phyloP scores from a whole-genome alignment of 164 flowering plant genomes.

The Buxus sempervirens region DNA sequence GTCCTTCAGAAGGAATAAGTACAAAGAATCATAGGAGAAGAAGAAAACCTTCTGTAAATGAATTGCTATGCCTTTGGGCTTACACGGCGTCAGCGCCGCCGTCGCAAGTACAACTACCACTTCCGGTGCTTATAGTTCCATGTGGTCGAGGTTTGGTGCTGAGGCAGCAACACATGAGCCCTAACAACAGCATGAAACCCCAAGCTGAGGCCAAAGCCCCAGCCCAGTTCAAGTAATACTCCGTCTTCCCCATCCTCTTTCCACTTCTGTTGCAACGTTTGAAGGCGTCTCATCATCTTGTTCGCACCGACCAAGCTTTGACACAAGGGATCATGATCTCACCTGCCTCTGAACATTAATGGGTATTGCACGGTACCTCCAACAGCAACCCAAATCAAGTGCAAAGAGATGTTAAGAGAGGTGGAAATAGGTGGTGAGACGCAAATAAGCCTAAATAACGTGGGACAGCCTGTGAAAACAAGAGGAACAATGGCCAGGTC shows the following conservation, averaged over 20 bases:
- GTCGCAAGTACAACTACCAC: conserved; percentile 34
- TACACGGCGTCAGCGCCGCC: conserved; percentile 22
- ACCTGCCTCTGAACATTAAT: too few species aligned
- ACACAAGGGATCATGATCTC: too few species aligned
- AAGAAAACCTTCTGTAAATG: too few species aligned
- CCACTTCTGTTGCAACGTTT: neutral
- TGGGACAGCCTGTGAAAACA: conserved; percentile 23
- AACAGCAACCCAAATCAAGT: too few species aligned
- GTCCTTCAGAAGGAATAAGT: too few species aligned
- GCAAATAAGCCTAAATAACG: conserved; percentile 17
- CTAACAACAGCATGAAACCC: conserved; percentile 30
- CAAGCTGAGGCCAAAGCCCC: conserved; percentile 34
- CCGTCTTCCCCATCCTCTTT: conserved; percentile 5
- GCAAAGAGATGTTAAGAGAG: neutral
- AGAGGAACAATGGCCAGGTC: neutral
- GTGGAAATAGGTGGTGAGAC: conserved; percentile 13
- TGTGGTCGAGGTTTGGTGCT: conserved; percentile 24
- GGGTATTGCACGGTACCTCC: too few species aligned
- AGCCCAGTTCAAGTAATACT: conserved; percentile 25
- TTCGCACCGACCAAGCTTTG: neutral
- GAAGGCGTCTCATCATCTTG: neutral
- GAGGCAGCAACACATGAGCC: conserved; percentile 37
- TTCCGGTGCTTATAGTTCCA: conserved; percentile 8
- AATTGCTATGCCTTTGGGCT: too few species aligned
- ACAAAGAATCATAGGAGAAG: too few species aligned